A percentile compares a stretch with the other conserved stretches of the same genome.
Evolutionary conservation across 23 red algal species (phyloP).

Genomic region (Gracilaria domingensis): DNA sequence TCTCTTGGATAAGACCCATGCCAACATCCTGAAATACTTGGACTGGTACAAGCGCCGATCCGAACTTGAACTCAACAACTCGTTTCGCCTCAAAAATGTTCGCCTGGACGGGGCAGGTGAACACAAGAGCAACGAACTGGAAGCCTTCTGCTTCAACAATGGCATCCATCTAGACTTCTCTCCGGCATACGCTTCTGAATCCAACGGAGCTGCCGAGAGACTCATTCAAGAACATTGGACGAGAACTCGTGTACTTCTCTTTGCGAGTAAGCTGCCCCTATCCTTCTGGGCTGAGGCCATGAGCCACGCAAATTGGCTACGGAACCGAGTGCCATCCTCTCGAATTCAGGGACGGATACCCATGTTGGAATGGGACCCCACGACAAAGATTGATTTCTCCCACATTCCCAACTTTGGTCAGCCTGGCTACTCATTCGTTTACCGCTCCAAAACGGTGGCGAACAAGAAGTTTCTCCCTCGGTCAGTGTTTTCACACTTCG

Average conservation of each 20-base stretch:
- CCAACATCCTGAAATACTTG: background rate
- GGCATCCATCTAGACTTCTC: conserved; percentile 1
- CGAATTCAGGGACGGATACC: conserved; percentile 4
- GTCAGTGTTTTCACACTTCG: background rate
- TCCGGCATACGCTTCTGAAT: background rate
- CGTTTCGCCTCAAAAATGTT: background rate
- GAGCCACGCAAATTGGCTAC: background rate
- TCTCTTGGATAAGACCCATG: background rate
- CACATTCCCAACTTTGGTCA: conserved; percentile 34
- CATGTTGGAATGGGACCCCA: conserved; percentile 1
- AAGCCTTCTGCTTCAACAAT: background rate
- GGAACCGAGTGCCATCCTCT: background rate
- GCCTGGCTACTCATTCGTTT: conserved; percentile 39
- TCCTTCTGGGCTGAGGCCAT: conserved; percentile 1
- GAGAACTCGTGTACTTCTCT: background rate
- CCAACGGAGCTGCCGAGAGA: background rate
- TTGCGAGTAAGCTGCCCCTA: background rate
- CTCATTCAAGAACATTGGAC: conserved; percentile 4
- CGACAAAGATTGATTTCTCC: conserved; percentile 15
- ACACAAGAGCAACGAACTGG: background rate
- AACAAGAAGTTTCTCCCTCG: conserved; percentile 35
- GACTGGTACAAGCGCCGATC: conserved; percentile 18
- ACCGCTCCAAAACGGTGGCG: background rate
- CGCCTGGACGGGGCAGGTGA: background rate
- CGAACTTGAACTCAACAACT: background rate